Conservation (phyloP, 805 yeast species). For the Saturnispora galanensis region DNA sequence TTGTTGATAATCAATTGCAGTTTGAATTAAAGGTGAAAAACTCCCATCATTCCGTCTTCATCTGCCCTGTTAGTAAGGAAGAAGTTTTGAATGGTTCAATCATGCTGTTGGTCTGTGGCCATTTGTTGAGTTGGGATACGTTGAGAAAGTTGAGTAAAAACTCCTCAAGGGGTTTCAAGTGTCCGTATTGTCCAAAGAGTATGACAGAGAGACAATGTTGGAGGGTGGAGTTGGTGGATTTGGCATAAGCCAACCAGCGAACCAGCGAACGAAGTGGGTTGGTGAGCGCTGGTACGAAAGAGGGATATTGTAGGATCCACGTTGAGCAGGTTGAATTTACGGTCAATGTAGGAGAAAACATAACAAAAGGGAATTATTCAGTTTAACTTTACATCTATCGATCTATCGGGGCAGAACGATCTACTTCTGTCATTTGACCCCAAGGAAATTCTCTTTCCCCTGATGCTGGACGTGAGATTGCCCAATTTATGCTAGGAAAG, state of each 20-base stretch:
- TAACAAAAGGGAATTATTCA: no score
- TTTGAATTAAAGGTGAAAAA: constrained; percentile 8
- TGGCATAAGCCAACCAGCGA: background rate
- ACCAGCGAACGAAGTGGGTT: no score
- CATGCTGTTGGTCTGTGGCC: constrained; percentile 30
- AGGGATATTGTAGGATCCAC: no score
- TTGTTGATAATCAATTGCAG: constrained; percentile 32
- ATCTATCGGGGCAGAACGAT: no score
- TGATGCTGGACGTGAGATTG: no score
- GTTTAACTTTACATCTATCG: no score
- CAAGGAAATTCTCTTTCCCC: no score
- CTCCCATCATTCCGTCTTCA: constrained; percentile 35
- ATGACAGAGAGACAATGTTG: constrained; percentile 4
- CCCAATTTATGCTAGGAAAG: no score
- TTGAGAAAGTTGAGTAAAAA: constrained; percentile 36
- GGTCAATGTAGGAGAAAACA: no score
- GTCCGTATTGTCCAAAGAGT: constrained; percentile 61
- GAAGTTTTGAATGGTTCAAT: constrained; percentile 54
- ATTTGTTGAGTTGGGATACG: constrained; percentile 48
- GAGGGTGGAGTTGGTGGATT: constrained; percentile 2
- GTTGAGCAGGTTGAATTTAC: no score
- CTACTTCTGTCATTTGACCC: no score
- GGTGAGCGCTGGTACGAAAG: no score
- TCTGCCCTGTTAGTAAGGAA: constrained; percentile 59
- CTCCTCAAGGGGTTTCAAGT: constrained; percentile 34